A percentile compares a stretch with the other conserved stretches of the same genome.
Conservation (phyloP, 2,329 filamentous ascomycete species). For the Hymenoscyphus infarciens region DNA sequence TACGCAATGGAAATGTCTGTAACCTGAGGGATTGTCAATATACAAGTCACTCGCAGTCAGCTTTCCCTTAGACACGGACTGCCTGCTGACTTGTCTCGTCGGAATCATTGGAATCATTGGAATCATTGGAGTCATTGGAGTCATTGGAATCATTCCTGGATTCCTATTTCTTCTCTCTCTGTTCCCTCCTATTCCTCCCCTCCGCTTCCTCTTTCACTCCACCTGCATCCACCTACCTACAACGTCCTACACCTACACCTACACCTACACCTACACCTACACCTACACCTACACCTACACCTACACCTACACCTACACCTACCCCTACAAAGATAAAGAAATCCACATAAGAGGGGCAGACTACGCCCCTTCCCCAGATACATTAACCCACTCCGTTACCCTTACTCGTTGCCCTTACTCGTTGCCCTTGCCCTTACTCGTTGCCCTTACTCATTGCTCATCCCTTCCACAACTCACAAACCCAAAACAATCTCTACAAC, state of each 20-base stretch:
- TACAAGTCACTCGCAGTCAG: slow-evolving; percentile 2
- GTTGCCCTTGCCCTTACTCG: neutral
- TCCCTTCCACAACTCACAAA: neutral
- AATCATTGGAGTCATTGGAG: too few relatives aligned
- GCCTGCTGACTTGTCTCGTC: slow-evolving; percentile 8
- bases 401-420: neutral
- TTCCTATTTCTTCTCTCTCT: slow-evolving; percentile 1
- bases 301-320: too few relatives aligned
- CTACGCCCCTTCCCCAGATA: neutral
- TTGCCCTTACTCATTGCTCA: neutral
- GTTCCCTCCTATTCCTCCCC: neutral
- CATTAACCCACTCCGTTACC: neutral
- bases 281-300: too few relatives aligned
- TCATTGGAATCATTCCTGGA: neutral
- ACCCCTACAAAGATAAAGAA: neutral
- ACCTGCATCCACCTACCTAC: neutral
- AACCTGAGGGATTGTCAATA: neutral
- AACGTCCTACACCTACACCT: too few relatives aligned
- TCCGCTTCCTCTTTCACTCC: slow-evolving; percentile 1
- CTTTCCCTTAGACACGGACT: neutral
- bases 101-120: too few relatives aligned
- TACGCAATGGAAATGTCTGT: slow-evolving; percentile 8
- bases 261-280: too few relatives aligned
- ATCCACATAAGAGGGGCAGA: too few relatives aligned
- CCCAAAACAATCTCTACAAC: slow-evolving; percentile 5